Percentiles rank a stretch among this genome's conserved stretches.
Conservation (phyloP, 352 stramenopile genomes). For the Stramenopiles sp. region DNA sequence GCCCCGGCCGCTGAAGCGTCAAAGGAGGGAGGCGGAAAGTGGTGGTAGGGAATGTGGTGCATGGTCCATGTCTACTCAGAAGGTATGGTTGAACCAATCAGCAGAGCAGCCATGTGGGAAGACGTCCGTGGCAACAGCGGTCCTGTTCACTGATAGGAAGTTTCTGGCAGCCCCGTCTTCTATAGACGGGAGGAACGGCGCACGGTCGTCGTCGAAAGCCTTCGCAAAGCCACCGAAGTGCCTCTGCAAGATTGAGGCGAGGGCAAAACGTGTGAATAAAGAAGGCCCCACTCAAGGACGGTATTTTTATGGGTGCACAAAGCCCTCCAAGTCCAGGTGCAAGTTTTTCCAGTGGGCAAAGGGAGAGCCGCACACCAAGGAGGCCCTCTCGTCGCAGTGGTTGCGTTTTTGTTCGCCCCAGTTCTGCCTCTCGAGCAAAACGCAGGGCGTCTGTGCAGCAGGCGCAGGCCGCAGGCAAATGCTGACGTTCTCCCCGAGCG, state of each 20-base stretch:
- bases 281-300: neutral
- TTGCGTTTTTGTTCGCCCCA: neutral
- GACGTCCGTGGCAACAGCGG: too few relatives aligned
- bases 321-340: neutral
- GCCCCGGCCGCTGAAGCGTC: too few relatives aligned
- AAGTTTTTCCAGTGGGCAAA: conserved; percentile 9
- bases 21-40: too few relatives aligned
- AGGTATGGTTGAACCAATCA: too few relatives aligned
- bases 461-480: neutral
- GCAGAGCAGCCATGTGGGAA: too few relatives aligned
- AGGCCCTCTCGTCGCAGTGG: neutral
- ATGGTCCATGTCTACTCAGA: too few relatives aligned
- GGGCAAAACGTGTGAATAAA: neutral
- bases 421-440: neutral
- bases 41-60: too few relatives aligned
- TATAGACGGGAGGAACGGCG: neutral
- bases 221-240: neutral
- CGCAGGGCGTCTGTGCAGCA: too few relatives aligned
- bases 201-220: too few relatives aligned
- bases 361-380: neutral
- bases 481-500: neutral
- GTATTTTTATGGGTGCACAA: conserved; percentile 12
- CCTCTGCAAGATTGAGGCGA: neutral
- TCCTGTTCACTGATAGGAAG: neutral
- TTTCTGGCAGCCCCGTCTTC: neutral